phyloP scores from a whole-genome alignment of 1,284 basidiomycete species.

The Melampsora larici-populina region DNA sequence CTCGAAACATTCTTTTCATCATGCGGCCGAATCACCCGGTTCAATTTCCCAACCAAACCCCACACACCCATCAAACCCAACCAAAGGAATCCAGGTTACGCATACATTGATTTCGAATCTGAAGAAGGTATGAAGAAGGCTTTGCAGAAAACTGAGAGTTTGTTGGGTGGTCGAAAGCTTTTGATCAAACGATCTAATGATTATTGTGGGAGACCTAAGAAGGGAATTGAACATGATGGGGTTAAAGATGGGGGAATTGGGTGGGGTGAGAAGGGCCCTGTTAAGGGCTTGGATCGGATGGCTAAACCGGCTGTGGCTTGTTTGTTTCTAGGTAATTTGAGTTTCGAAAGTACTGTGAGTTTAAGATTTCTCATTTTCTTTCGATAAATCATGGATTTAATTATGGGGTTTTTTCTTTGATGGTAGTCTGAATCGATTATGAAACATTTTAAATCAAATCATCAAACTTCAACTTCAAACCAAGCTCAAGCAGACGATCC shows the following conservation, averaged over 20 bases:
- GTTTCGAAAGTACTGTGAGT: conserved; percentile 68
- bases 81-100: conserved; percentile 60
- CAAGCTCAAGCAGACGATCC: background rate
- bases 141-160: conserved; percentile 74
- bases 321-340: conserved; percentile 82
- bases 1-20: conserved; percentile 7
- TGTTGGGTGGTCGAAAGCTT: conserved; percentile 76
- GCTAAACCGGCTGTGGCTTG: conserved; percentile 78
- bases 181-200: conserved; percentile 76
- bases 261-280: conserved; percentile 74
- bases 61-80: background rate
- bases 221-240: conserved; percentile 41
- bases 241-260: no score
- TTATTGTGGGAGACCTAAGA: conserved; percentile 49
- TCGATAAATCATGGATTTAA: background rate
- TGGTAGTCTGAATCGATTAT: background rate
- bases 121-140: conserved; percentile 70
- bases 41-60: conserved; percentile 9
- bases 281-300: conserved; percentile 74
- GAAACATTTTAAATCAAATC: background rate
- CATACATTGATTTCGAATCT: conserved; percentile 88
- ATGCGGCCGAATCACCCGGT: background rate
- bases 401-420: no score
- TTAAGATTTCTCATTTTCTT: background rate
- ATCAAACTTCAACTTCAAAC: background rate